These are phyloP conservation scores for Vickermania spadyakhi DNA, from an alignment of 208 protist genomes.

Conservation along the genomic window DNA sequence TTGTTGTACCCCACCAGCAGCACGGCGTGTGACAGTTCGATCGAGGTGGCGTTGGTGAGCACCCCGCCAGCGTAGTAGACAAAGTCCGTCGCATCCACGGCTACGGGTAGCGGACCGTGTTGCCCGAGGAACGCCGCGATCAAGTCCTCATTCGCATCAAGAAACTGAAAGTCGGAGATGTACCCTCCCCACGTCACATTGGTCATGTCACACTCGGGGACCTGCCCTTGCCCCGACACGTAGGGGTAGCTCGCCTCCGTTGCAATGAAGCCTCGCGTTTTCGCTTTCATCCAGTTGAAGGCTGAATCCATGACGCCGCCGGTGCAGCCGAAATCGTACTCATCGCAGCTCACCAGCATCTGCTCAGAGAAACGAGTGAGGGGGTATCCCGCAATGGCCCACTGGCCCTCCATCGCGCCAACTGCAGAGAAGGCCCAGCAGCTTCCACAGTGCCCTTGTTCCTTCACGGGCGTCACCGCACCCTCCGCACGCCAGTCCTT, in stretches of 20 bases:
- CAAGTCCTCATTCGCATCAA: conserved; percentile 45
- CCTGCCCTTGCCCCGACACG: conserved; percentile 26
- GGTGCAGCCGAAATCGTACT: conserved; percentile 65
- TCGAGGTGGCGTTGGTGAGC: conserved; percentile 30
- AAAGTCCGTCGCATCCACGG: conserved; percentile 71
- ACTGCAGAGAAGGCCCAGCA: conserved; percentile 93
- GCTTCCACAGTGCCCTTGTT: conserved; percentile 91
- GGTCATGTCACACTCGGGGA: conserved; percentile 24
- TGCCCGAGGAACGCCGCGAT: conserved; percentile 52
- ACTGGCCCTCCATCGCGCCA: conserved; percentile 64
- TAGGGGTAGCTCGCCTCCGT: conserved; percentile 81
- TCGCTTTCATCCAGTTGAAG: conserved; percentile 55
- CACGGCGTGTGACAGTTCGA: conserved; percentile 61
- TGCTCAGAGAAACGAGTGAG: conserved; percentile 86
- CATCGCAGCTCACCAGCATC: conserved; percentile 91
- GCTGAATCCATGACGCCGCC: conserved; percentile 86
- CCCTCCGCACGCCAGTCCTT: conserved; percentile 80
- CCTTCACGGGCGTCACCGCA: conserved; percentile 89
- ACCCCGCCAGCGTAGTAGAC: conserved; percentile 48
- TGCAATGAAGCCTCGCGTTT: conserved; percentile 46
- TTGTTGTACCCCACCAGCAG: conserved; percentile 76
- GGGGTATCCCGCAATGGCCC: conserved; percentile 31
- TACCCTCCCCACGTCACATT: conserved; percentile 27
- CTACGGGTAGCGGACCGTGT: conserved; percentile 73
- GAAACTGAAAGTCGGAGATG: conserved; percentile 37